phyloP scores from a whole-genome alignment of 1,284 basidiomycete species.

The Sanghuangporus weigelae region DNA sequence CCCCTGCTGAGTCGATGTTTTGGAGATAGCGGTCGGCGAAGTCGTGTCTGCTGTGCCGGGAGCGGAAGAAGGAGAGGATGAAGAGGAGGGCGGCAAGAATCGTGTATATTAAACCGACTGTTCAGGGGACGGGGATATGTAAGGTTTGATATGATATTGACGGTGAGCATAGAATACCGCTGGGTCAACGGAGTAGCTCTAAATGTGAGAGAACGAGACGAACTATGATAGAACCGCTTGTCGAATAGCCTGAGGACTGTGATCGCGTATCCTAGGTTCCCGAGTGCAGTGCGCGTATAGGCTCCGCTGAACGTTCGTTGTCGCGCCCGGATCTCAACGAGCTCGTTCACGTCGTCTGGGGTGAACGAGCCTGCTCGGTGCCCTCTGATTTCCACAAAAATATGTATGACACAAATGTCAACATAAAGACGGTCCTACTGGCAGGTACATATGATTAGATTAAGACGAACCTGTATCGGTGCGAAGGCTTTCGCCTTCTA shows the following conservation, averaged over 20 bases:
- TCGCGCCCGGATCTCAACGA: constrained; percentile 71
- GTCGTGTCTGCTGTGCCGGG: constrained; percentile 62
- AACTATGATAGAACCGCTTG: constrained; percentile 61
- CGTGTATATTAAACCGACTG: constrained; percentile 71
- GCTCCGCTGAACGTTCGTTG: constrained; percentile 81
- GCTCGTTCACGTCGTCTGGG: constrained; percentile 54
- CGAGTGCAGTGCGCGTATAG: constrained; percentile 71
- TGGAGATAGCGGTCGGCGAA: constrained; percentile 56
- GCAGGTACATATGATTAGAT: not conserved
- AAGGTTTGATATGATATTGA: not conserved
- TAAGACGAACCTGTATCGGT: not conserved
- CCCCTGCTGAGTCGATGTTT: constrained; percentile 20
- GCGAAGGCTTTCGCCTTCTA: not conserved
- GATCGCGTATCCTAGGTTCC: constrained; percentile 68
- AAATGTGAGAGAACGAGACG: constrained; percentile 24
- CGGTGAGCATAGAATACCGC: too few relatives aligned
- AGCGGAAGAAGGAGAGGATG: constrained; percentile 53
- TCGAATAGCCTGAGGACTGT: constrained; percentile 77
- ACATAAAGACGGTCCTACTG: not conserved
- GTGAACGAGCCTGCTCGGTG: constrained; percentile 56
- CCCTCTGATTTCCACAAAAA: constrained; percentile 36
- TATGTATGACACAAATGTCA: not conserved
- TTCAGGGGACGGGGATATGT: not conserved
- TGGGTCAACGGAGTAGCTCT: not conserved
- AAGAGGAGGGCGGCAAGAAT: constrained; percentile 59